These are phyloP conservation scores for Linnemannia schmuckeri DNA, from an alignment of 192 early-diverging fungal genomes.

Conservation along the genomic window DNA sequence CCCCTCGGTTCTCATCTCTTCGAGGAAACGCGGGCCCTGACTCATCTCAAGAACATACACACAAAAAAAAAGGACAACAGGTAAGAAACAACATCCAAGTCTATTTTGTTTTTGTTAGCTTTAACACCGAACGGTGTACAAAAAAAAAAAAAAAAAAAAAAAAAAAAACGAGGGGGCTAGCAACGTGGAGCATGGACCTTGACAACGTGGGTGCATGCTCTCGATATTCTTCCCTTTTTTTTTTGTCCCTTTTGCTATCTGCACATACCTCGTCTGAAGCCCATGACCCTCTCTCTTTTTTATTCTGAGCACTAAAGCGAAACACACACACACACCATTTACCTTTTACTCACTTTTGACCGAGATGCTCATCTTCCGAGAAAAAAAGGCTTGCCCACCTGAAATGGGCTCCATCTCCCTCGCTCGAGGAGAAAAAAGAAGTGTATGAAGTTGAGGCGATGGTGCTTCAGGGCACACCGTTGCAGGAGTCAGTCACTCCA, in stretches of 20 bases:
- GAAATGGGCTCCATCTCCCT: background rate
- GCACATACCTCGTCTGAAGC: conserved; percentile 3
- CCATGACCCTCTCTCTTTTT: conserved; percentile 10
- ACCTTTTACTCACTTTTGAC: background rate
- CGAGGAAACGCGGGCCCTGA: background rate
- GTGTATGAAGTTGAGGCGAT: background rate
- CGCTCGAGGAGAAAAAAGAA: background rate
- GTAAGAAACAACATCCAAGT: background rate
- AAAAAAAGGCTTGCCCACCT: background rate
- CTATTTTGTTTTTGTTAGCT: background rate
- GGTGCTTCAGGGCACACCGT: background rate
- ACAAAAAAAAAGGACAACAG: background rate
- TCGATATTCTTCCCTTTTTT: background rate
- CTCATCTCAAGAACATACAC: background rate
- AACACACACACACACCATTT: background rate
- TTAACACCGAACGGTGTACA: background rate
- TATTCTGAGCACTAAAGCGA: conserved; percentile 13
- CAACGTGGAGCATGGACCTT: conserved; percentile 22
- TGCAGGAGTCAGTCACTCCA: background rate
- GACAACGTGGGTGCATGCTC: conserved; percentile 19
- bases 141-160: background rate
- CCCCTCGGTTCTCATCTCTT: conserved; percentile 6
- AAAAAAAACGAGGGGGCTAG: background rate
- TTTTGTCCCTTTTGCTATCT: background rate
- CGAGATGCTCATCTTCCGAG: conserved; percentile 14